phyloP scores from a whole-genome alignment of 352 stramenopile genomes.

The Pythium insidiosum region DNA sequence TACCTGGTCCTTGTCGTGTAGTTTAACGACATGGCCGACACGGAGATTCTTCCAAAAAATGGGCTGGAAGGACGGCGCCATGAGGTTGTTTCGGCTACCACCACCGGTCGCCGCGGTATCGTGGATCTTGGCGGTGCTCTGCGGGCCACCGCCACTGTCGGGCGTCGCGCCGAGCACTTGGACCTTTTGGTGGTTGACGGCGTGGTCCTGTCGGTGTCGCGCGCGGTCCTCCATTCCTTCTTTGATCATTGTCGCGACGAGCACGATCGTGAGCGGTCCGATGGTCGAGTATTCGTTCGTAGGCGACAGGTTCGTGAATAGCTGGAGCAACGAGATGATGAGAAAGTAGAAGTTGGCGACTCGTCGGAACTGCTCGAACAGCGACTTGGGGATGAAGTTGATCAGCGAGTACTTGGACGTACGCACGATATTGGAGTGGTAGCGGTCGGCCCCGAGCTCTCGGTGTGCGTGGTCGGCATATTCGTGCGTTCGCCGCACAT shows the following conservation, averaged over 20 bases:
- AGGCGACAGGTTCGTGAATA: slow-evolving; percentile 82
- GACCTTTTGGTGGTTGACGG: slow-evolving; percentile 59
- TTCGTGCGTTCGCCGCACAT: slow-evolving; percentile 48
- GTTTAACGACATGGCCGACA: slow-evolving; percentile 83
- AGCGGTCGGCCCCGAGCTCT: slow-evolving; percentile 22
- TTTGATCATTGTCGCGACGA: slow-evolving; percentile 82
- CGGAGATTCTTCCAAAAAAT: slow-evolving; percentile 81
- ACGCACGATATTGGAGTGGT: slow-evolving; percentile 52
- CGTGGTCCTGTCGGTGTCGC: slow-evolving; percentile 65
- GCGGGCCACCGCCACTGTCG: slow-evolving; percentile 4
- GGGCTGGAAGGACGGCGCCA: slow-evolving; percentile 39
- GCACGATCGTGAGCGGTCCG: slow-evolving; percentile 64
- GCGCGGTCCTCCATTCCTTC: slow-evolving; percentile 72
- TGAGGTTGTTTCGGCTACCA: slow-evolving; percentile 3
- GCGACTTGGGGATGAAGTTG: slow-evolving; percentile 93
- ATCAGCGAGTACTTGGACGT: slow-evolving; percentile 93
- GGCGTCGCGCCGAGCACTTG: slow-evolving; percentile 30
- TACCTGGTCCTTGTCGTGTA: slow-evolving; percentile 84
- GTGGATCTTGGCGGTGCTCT: slow-evolving; percentile 5
- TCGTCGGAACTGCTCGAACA: slow-evolving; percentile 94
- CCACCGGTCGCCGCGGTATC: slow-evolving; percentile 4
- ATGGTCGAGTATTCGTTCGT: slow-evolving; percentile 87
- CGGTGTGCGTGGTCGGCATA: slow-evolving; percentile 48
- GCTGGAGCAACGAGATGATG: slow-evolving; percentile 92
- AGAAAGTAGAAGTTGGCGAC: slow-evolving; percentile 97